Evolutionary conservation across 2,329 filamentous ascomycete genomes (phyloP), one percentile per base, ranked within the genome.

Genomic region (Alternaria sp.): DNA sequence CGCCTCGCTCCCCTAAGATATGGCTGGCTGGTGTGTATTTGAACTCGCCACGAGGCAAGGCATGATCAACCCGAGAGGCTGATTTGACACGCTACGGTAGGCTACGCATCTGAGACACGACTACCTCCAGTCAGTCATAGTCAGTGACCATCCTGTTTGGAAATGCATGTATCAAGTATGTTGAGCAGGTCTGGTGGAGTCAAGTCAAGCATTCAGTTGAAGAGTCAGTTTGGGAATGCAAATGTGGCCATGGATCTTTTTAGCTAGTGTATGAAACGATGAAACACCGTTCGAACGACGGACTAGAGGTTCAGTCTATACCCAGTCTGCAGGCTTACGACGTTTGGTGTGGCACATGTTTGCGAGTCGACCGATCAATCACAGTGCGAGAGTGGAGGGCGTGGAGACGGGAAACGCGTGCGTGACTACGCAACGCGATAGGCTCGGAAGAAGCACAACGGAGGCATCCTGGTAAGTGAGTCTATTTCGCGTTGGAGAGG

Each of bases 341-440:
- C 46, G 40, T 56, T 45, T 61, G 49, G 61, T 67, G 62, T 68
- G 66, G 41, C 59, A 62, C 63, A 61, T 60, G 48, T 37, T 56
- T 50, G 24, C 56, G 56, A 6, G 54, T 45, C 54, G 14, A 61
- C 61, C 44, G 62, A 67, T 67, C 66, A 72, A 71, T 70, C 60
- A 70, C 37, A 49, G 42, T 14, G 52, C 45, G 42, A 49, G 39
- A 58, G 28, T 26, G 53, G 24, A 48, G 44, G 58, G 50, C 61
- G 61, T 68, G 57, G 36, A 63, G 45, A 55, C 17, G 41, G 56
- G 53, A 29, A 51, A 42, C 40, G 68, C 36, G 56, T 63, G 66
- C 67, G 65, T 72, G 71, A 72, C 61, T 54, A 62, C 63, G 61
- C 62, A 61, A 66, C 64, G 69, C 68, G 67, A 65, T 63, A 52